Percentiles rank a stretch among this genome's conserved stretches.
phyloP scores from a whole-genome alignment of 1,284 basidiomycete genomes.

The Tilletia horrida region DNA sequence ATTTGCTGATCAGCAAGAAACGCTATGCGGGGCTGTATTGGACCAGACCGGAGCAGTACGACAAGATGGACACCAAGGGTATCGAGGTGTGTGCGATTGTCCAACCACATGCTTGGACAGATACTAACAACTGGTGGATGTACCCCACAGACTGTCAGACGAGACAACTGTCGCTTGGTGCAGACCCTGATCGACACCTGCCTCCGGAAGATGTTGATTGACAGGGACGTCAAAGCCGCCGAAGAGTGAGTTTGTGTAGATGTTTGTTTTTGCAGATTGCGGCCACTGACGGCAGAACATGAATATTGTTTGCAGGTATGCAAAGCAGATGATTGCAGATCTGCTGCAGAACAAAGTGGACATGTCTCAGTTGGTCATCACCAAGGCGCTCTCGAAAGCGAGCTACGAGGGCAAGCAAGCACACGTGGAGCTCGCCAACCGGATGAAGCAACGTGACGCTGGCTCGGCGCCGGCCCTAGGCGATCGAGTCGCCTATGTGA shows the following conservation, averaged over 20 bases:
- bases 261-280: too few relatives aligned
- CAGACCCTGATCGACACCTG: conserved; percentile 55
- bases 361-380: conserved; percentile 55
- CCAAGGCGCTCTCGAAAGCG: conserved; percentile 52
- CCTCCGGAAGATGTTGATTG: conserved; percentile 54
- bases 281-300: too few relatives aligned
- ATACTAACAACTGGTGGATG: too few relatives aligned
- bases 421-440: conserved; percentile 52
- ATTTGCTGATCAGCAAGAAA: conserved; percentile 55
- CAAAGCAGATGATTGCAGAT: conserved; percentile 52
- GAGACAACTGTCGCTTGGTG: conserved; percentile 54
- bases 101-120: too few relatives aligned
- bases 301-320: background rate
- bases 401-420: conserved; percentile 53
- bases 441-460: conserved; percentile 54
- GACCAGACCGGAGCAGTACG: conserved; percentile 49
- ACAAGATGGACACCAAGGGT: conserved; percentile 56
- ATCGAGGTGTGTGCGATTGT: conserved; percentile 34
- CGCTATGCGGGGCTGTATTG: conserved; percentile 54
- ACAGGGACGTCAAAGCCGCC: conserved; percentile 53
- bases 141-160: conserved; percentile 41
- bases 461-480: conserved; percentile 53
- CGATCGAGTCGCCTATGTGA: conserved; percentile 54
- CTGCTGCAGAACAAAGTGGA: conserved; percentile 55
- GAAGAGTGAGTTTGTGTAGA: conserved; percentile 52